Evolutionary conservation across 148 eudicot genomes (phyloP).

Genomic region (Rhododendron molle): DNA sequence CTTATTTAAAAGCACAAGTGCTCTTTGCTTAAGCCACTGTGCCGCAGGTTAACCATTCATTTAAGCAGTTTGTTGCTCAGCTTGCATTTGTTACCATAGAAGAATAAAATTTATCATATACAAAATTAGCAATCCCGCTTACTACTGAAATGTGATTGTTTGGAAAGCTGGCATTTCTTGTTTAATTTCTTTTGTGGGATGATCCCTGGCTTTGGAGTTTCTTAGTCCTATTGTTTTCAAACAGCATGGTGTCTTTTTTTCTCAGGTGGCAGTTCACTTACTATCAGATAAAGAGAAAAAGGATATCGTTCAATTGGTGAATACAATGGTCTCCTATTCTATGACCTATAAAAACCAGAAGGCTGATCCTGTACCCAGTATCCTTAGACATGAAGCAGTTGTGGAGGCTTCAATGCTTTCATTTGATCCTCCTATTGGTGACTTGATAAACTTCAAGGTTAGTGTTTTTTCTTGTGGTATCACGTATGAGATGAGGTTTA

Average conservation of each 20-base stretch:
- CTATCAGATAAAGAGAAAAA: slow-evolving; percentile 72
- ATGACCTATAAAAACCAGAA: slow-evolving; percentile 63
- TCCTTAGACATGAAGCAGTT: slow-evolving; percentile 36
- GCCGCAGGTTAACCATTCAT: background rate
- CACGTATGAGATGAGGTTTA: background rate
- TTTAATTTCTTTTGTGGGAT: background rate
- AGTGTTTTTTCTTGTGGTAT: slow-evolving; percentile 11
- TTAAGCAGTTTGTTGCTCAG: background rate
- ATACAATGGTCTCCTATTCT: slow-evolving; percentile 76
- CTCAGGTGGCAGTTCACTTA: slow-evolving; percentile 83
- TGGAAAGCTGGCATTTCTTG: background rate
- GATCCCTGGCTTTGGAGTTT: background rate
- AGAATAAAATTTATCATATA: background rate
- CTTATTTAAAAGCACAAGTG: background rate
- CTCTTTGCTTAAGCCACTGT: background rate
- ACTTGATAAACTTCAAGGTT: slow-evolving; percentile 67
- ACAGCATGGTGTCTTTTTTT: slow-evolving; percentile 10
- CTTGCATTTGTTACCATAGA: background rate
- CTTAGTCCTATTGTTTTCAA: background rate
- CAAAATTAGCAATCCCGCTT: background rate
- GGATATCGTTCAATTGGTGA: slow-evolving; percentile 58
- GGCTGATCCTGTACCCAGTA: slow-evolving; percentile 38
- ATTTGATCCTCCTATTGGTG: slow-evolving; percentile 77
- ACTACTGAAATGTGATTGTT: background rate
- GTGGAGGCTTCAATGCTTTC: slow-evolving; percentile 49